A percentile compares a stretch with the other conserved stretches of the same genome.
phyloP scores from a whole-genome alignment of 768 basidiomycete genomes.

The Leccinum boreale region DNA sequence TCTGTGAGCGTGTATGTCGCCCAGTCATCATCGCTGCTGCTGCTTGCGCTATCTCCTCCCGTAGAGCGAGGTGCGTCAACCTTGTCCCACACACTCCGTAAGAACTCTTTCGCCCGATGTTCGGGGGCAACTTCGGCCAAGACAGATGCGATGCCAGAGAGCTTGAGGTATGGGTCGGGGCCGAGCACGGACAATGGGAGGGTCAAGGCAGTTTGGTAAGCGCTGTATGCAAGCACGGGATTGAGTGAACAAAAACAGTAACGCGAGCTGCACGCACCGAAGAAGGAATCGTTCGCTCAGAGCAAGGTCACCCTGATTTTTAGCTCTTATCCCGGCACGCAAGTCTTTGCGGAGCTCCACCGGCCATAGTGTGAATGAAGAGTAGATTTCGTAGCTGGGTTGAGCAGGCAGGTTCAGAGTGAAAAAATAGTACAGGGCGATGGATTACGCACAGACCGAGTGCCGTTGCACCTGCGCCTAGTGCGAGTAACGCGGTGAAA shows the following conservation, averaged over 20 bases:
- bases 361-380: conserved; percentile 64
- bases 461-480: conserved; percentile 40
- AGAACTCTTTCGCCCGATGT: conserved; percentile 23
- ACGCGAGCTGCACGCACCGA: conserved; percentile 39
- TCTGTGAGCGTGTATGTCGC: conserved; percentile 26
- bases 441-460: conserved; percentile 39
- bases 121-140: conserved; percentile 49
- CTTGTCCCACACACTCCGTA: conserved; percentile 24
- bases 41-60: conserved; percentile 4
- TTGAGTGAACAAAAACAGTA: background rate
- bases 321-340: conserved; percentile 62
- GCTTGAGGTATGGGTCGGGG: conserved; percentile 57
- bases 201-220: conserved; percentile 50
- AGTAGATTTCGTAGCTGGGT: conserved; percentile 53
- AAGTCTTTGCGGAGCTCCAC: conserved; percentile 58
- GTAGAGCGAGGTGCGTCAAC: background rate
- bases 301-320: conserved; percentile 50
- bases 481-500: conserved; percentile 35
- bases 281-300: conserved; percentile 50
- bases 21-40: conserved; percentile 14
- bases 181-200: conserved; percentile 38
- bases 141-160: conserved; percentile 61
- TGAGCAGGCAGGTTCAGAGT: background rate
- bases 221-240: conserved; percentile 32
- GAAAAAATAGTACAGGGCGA: background rate